These are phyloP conservation scores for Glaciozyma antarctica DNA, from an alignment of 768 basidiomycete genomes.

Conservation along the genomic window DNA sequence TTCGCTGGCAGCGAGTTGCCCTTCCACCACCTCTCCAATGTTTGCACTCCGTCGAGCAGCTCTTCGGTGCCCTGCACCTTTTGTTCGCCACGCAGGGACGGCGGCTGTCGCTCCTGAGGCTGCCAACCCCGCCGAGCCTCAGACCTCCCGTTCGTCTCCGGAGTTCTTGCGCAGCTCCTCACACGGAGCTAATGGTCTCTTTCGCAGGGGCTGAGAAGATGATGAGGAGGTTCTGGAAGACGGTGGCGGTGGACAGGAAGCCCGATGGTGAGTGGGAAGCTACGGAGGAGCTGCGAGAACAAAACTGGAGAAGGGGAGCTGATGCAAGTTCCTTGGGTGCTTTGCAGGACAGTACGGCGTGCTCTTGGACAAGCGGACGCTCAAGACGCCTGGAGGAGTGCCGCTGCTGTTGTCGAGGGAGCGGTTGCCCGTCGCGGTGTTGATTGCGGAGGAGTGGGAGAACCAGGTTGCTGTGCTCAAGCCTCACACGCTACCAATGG, in stretches of 20 bases:
- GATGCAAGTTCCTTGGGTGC: neutral
- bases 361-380: conserved; percentile 40
- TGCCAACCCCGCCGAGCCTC: neutral
- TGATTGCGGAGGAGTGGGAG: conserved; percentile 95
- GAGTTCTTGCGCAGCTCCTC: neutral
- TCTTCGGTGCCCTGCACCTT: neutral
- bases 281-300: neutral
- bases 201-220: conserved; percentile 70
- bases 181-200: neutral
- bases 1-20: too few species aligned
- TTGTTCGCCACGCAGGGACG: neutral
- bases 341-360: conserved; percentile 19
- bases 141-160: conserved; percentile 2
- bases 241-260: conserved; percentile 62
- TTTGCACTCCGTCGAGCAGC: neutral
- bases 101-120: neutral
- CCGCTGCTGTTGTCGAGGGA: conserved; percentile 59
- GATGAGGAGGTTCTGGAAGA: conserved; percentile 87
- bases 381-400: conserved; percentile 83
- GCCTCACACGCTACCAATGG: conserved; percentile 84
- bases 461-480: conserved; percentile 76
- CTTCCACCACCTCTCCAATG: neutral
- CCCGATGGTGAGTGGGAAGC: conserved; percentile 35
- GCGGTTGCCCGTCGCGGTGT: conserved; percentile 63
- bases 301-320: neutral